Conservation (phyloP, 371 early-diverging fungal genomes). For the Actinomortierella ambigua region DNA sequence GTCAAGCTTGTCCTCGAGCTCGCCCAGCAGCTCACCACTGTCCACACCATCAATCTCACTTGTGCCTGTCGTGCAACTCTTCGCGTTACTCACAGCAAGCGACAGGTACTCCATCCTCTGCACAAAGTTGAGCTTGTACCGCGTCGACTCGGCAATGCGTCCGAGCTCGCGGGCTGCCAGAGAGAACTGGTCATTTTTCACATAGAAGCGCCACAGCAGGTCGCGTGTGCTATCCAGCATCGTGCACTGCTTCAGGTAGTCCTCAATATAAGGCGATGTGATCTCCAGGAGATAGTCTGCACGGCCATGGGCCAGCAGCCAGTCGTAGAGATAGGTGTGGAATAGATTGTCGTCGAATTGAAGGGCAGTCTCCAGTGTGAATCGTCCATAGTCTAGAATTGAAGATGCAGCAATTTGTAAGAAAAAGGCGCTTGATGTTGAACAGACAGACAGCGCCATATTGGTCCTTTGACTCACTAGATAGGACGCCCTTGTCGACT, state of each 20-base stretch:
- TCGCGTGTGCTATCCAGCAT: constrained; percentile 55
- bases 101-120: constrained; percentile 73
- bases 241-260: constrained; percentile 66
- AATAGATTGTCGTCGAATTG: constrained; percentile 41
- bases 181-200: constrained; percentile 62
- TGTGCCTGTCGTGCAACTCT: constrained; percentile 55
- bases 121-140: constrained; percentile 51
- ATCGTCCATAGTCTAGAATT: constrained; percentile 22
- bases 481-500: no score
- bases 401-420: no score
- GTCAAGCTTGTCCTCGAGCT: constrained; percentile 64
- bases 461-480: no score
- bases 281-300: constrained; percentile 49
- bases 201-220: constrained; percentile 80
- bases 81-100: constrained; percentile 73
- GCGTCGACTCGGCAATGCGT: constrained; percentile 59
- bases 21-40: constrained; percentile 49
- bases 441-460: no score
- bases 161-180: constrained; percentile 71
- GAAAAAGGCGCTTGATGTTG: no score
- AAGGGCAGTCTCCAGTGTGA: constrained; percentile 33
- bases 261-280: constrained; percentile 66
- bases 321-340: constrained; percentile 43
- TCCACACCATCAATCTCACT: constrained; percentile 30
- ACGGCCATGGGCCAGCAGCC: constrained; percentile 32